phyloP scores from a whole-genome alignment of 2,329 filamentous ascomycete species.

The Microascus cirrosus region DNA sequence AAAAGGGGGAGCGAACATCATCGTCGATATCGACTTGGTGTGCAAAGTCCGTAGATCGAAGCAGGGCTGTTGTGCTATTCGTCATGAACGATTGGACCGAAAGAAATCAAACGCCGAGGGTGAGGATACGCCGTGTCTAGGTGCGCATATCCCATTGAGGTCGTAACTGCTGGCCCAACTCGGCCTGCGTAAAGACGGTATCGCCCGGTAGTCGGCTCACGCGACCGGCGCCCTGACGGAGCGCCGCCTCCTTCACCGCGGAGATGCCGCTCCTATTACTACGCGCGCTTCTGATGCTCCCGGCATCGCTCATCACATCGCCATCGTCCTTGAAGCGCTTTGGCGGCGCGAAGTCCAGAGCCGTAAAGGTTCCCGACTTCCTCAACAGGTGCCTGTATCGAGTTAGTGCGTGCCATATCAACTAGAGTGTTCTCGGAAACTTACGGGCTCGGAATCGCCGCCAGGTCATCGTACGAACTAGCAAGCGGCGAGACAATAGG shows the following conservation, averaged over 20 bases:
- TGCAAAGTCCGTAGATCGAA: background rate
- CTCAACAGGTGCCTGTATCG: slow-evolving; percentile 52
- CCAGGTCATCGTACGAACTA: slow-evolving; percentile 78
- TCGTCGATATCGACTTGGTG: background rate
- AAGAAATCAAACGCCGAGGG: background rate
- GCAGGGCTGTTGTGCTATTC: background rate
- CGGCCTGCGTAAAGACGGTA: slow-evolving; percentile 64
- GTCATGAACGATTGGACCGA: no score
- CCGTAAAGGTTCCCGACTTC: slow-evolving; percentile 69
- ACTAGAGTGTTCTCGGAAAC: slow-evolving; percentile 23
- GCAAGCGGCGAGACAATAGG: slow-evolving; percentile 68
- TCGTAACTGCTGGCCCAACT: slow-evolving; percentile 50
- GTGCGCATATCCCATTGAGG: slow-evolving; percentile 21
- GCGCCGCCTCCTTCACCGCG: slow-evolving; percentile 53
- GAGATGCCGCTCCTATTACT: slow-evolving; percentile 70
- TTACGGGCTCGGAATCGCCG: slow-evolving; percentile 82
- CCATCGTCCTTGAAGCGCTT: slow-evolving; percentile 54
- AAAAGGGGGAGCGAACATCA: background rate
- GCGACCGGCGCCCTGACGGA: slow-evolving; percentile 75
- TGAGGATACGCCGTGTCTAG: background rate
- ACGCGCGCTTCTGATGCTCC: slow-evolving; percentile 53
- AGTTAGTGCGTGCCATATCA: background rate
- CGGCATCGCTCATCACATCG: slow-evolving; percentile 52
- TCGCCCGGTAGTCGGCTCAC: slow-evolving; percentile 76
- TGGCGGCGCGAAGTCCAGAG: slow-evolving; percentile 70